These are phyloP conservation scores for Penicillium paradoxum DNA, from an alignment of 495 filamentous ascomycete genomes.

Conservation along the genomic window DNA sequence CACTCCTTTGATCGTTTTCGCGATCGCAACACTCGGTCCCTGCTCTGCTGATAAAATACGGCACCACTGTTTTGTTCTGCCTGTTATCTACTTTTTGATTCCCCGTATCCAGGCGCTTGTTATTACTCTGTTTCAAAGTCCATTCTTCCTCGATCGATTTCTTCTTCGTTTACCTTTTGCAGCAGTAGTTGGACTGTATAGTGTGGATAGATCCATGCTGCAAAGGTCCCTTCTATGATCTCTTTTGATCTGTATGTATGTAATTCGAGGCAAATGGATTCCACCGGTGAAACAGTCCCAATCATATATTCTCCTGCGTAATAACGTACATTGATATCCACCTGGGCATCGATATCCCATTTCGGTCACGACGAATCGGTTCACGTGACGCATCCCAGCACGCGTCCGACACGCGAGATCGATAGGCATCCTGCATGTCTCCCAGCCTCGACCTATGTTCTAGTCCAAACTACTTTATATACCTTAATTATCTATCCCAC, in stretches of 20 bases:
- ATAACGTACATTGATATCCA: not conserved
- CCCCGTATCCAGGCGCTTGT: conserved; percentile 17
- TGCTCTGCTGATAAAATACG: conserved; percentile 6
- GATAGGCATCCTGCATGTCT: not conserved
- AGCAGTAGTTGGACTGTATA: conserved; percentile 3
- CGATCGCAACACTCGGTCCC: conserved; percentile 12
- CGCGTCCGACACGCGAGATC: conserved; percentile 5
- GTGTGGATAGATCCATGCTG: not conserved
- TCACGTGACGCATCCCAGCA: conserved; percentile 3
- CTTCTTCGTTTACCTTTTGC: not conserved
- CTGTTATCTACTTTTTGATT: conserved; percentile 15
- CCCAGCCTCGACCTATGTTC: not conserved
- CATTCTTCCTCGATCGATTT: conserved; percentile 2
- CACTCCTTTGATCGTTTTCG: conserved; percentile 22
- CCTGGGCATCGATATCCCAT: not conserved
- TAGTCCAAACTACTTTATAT: not conserved
- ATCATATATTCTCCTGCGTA: not conserved
- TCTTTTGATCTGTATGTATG: conserved; percentile 17
- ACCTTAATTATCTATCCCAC: not conserved
- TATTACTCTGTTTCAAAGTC: not conserved
- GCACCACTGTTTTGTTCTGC: conserved; percentile 1
- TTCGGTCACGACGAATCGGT: not conserved
- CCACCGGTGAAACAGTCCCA: not conserved
- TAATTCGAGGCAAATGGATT: conserved; percentile 19
- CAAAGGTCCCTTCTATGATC: conserved; percentile 15